Percentiles rank a stretch among this genome's conserved stretches.
These are phyloP conservation scores for Kodamaea laetipori DNA, from an alignment of 805 yeast genomes.

Conservation along the genomic window DNA sequence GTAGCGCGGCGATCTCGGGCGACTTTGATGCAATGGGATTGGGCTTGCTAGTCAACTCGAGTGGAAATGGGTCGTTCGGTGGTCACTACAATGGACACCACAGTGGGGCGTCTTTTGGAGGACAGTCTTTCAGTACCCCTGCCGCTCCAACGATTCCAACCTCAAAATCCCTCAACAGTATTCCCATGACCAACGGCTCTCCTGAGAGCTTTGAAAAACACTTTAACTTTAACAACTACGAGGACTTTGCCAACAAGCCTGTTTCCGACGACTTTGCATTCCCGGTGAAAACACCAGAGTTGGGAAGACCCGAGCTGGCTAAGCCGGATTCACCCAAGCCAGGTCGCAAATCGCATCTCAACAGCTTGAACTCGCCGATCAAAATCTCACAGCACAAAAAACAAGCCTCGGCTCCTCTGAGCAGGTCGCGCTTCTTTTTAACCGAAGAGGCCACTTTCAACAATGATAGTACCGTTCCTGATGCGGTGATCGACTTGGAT, in stretches of 20 bases:
- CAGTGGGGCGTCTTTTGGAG: too few species aligned
- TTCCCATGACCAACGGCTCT: slow-evolving; percentile 3
- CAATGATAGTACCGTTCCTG: slow-evolving; percentile 33
- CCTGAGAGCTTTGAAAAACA: slow-evolving; percentile 15
- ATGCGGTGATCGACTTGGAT: slow-evolving; percentile 44
- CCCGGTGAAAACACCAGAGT: slow-evolving; percentile 27
- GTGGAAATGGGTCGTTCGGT: too few species aligned
- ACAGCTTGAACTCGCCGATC: slow-evolving; percentile 38
- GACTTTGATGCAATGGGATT: slow-evolving; percentile 63
- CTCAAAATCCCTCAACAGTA: slow-evolving; percentile 13
- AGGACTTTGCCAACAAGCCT: slow-evolving; percentile 33
- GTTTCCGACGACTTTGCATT: slow-evolving; percentile 28
- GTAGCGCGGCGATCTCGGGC: slow-evolving; percentile 88
- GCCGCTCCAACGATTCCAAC: slow-evolving; percentile 4
- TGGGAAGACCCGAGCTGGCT: slow-evolving; percentile 20
- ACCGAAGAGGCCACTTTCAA: slow-evolving; percentile 32
- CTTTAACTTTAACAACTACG: slow-evolving; percentile 37
- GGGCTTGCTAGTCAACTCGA: too few species aligned
- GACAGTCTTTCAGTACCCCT: background rate
- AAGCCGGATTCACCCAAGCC: slow-evolving; percentile 11
- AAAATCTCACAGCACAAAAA: slow-evolving; percentile 25
- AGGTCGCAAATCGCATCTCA: slow-evolving; percentile 9
- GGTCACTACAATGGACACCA: too few species aligned
- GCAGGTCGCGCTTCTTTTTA: slow-evolving; percentile 28
- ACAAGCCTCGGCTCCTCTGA: slow-evolving; percentile 21